Conservation (phyloP, 768 basidiomycete species). For the Dacryopinax primogenitus region DNA sequence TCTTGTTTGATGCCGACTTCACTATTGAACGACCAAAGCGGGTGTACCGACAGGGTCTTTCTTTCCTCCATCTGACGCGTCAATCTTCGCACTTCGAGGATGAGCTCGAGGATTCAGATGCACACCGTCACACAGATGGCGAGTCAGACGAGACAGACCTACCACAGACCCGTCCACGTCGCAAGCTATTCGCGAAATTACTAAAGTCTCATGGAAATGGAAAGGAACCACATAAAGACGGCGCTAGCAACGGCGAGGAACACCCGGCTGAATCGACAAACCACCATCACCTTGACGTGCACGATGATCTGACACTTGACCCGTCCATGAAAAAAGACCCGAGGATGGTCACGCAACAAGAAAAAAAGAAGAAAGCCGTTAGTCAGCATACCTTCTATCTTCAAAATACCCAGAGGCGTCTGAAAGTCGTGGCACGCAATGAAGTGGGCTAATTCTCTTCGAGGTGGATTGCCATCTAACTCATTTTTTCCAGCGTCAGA, state of each 20-base stretch:
- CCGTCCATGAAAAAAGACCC: conserved; percentile 10
- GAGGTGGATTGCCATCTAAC: neutral
- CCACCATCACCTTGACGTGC: neutral
- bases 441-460: conserved; percentile 41
- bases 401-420: conserved; percentile 73
- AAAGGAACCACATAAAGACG: conserved; percentile 6
- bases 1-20: conserved; percentile 82
- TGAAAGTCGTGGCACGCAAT: conserved; percentile 78
- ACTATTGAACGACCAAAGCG: conserved; percentile 79
- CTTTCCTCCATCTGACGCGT: conserved; percentile 39
- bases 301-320: neutral
- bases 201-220: neutral
- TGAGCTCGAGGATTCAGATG: conserved; percentile 17
- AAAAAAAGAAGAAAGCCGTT: conserved; percentile 43
- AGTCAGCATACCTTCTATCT: conserved; percentile 93
- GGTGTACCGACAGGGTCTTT: conserved; percentile 74
- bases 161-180: neutral
- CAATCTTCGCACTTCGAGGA: conserved; percentile 11
- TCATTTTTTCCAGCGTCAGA: conserved; percentile 54
- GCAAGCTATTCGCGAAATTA: neutral
- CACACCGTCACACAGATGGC: conserved; percentile 10
- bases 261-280: neutral
- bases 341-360: conserved; percentile 25
- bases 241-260: neutral
- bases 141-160: conserved; percentile 2